A percentile compares a stretch with the other conserved stretches of the same genome.
Conservation (phyloP, 495 filamentous ascomycete genomes). For the Hypoxylon cercidicola region DNA sequence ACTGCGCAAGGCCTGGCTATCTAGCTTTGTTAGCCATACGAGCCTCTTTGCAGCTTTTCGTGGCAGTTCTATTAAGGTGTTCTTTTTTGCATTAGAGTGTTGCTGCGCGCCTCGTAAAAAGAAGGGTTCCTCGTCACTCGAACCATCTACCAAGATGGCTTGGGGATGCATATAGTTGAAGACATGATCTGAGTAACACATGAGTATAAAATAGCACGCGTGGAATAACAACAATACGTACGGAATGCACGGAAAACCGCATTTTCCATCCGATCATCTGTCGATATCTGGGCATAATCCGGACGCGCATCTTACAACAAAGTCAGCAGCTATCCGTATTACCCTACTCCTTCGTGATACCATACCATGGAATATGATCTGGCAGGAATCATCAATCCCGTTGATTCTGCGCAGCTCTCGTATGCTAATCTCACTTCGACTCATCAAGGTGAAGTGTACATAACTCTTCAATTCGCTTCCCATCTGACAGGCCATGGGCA, state of each 20-base stretch:
- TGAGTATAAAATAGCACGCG: slow-evolving; percentile 11
- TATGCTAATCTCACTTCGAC: slow-evolving; percentile 63
- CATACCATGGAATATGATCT: slow-evolving; percentile 66
- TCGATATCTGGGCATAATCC: slow-evolving; percentile 60
- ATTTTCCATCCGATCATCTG: slow-evolving; percentile 60
- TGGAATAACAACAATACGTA: slow-evolving; percentile 36
- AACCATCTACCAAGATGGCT: slow-evolving; percentile 63
- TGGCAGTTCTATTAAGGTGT: slow-evolving; percentile 75
- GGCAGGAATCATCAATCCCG: slow-evolving; percentile 64
- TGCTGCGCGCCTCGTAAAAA: slow-evolving; percentile 65
- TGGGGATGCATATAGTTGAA: slow-evolving; percentile 68
- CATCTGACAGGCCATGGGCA: slow-evolving; percentile 74
- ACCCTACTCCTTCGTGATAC: neutral
- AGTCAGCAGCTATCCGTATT: slow-evolving; percentile 16
- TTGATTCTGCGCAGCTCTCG: slow-evolving; percentile 65
- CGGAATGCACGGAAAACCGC: slow-evolving; percentile 53
- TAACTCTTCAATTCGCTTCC: slow-evolving; percentile 62
- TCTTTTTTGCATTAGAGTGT: slow-evolving; percentile 54
- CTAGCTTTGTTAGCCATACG: slow-evolving; percentile 79
- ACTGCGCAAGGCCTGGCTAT: slow-evolving; percentile 75
- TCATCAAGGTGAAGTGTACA: slow-evolving; percentile 69
- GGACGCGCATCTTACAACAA: slow-evolving; percentile 62
- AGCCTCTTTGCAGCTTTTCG: slow-evolving; percentile 65
- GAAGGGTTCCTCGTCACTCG: slow-evolving; percentile 58
- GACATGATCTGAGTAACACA: slow-evolving; percentile 54